These are phyloP conservation scores for Phytomonas serpens DNA, from an alignment of 208 protist genomes.

Conservation along the genomic window DNA sequence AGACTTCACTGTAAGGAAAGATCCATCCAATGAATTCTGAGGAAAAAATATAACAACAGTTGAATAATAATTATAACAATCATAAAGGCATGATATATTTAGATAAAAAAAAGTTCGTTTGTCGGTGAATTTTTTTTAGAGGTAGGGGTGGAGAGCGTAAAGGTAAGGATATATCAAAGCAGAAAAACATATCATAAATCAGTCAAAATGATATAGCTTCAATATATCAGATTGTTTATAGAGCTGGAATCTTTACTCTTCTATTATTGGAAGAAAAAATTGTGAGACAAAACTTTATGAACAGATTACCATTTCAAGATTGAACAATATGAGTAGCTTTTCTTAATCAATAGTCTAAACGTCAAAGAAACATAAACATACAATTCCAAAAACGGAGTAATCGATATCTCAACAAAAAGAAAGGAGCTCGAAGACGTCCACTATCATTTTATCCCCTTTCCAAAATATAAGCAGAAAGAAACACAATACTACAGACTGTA, in stretches of 20 bases:
- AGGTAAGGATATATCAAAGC: background rate
- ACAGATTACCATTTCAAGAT: background rate
- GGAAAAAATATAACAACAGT: background rate
- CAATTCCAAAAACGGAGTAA: background rate
- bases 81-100: too few relatives aligned
- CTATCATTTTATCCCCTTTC: background rate
- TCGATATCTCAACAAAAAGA: background rate
- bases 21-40: background rate
- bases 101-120: too few relatives aligned
- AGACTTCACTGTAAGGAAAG: background rate
- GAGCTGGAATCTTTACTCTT: background rate
- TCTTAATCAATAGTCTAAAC: background rate
- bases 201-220: background rate
- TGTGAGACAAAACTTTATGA: background rate
- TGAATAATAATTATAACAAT: background rate
- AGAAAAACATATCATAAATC: conserved; percentile 6
- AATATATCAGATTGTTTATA: background rate
- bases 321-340: background rate
- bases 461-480: background rate
- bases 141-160: too few relatives aligned
- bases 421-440: background rate
- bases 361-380: background rate
- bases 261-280: background rate
- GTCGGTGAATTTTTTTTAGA: too few relatives aligned
- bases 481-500: background rate